Conservation (phyloP, 345 rosid species). For the Ceriops decandra region DNA sequence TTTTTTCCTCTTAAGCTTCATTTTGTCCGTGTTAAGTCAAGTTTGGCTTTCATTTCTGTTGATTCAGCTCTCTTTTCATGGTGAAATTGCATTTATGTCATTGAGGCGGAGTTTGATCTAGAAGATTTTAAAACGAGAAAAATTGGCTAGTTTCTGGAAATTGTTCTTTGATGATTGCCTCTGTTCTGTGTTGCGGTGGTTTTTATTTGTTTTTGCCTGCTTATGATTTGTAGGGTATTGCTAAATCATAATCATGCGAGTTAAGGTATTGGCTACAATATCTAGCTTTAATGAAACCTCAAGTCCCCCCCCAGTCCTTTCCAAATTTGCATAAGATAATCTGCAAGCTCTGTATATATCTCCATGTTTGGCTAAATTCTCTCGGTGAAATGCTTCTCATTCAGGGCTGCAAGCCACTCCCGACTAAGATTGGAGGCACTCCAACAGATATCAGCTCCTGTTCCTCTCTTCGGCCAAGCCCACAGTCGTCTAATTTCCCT, state of each 20-base stretch:
- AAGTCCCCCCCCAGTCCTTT: no score
- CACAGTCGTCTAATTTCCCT: conserved; percentile 31
- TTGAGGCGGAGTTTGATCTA: not conserved
- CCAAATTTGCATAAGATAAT: no score
- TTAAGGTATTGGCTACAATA: no score
- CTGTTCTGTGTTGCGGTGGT: no score
- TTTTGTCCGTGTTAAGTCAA: not conserved
- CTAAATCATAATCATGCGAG: no score
- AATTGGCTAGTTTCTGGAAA: not conserved
- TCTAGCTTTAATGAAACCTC: no score
- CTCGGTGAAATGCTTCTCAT: not conserved
- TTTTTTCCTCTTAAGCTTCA: not conserved
- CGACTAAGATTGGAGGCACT: conserved; percentile 22
- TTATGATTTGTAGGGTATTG: no score
- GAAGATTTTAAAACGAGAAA: no score
- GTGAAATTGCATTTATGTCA: not conserved
- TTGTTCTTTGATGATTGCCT: no score
- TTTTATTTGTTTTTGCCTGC: no score
- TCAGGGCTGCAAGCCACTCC: conserved; percentile 31
- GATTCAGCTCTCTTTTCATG: not conserved
- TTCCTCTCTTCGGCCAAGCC: conserved; percentile 32
- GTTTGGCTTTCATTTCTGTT: not conserved
- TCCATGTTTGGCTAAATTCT: no score
- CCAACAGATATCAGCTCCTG: conserved; percentile 23
- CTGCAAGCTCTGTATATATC: no score